A percentile compares a stretch with the other conserved stretches of the same genome.
These are phyloP conservation scores for Debaryomyces udenii DNA, from an alignment of 1,139 yeast genomes.

Conservation along the genomic window DNA sequence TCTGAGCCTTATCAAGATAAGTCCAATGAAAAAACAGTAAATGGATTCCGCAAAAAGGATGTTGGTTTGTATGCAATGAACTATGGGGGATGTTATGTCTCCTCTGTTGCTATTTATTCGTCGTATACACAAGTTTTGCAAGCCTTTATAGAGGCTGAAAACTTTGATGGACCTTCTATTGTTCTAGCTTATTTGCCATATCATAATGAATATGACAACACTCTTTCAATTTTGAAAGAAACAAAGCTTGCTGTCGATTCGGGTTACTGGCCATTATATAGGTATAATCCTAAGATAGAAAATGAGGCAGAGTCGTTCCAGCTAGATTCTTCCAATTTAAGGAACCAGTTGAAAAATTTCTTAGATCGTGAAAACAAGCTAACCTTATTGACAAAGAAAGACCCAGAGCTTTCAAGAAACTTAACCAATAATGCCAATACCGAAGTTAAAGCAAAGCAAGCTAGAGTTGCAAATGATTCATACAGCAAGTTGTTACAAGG, in stretches of 20 bases:
- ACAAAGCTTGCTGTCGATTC: constrained; percentile 89
- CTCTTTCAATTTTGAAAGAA: constrained; percentile 77
- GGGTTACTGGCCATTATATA: constrained; percentile 95
- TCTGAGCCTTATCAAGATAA: constrained; percentile 75
- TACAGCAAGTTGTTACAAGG: constrained; percentile 79
- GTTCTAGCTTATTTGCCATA: constrained; percentile 90
- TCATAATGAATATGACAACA: constrained; percentile 63
- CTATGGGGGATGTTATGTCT: constrained; percentile 87
- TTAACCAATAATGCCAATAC: constrained; percentile 63
- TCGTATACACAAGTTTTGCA: constrained; percentile 92
- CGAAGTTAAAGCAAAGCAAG: constrained; percentile 62
- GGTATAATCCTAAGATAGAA: constrained; percentile 68
- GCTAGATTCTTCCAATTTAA: constrained; percentile 82
- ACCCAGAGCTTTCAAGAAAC: constrained; percentile 79
- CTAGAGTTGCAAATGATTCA: constrained; percentile 73
- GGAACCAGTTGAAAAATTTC: constrained; percentile 75
- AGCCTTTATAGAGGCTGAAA: constrained; percentile 86
- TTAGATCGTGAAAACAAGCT: constrained; percentile 89
- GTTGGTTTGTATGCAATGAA: constrained; percentile 96
- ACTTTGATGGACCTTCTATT: constrained; percentile 86
- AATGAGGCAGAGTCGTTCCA: constrained; percentile 61
- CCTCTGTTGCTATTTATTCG: constrained; percentile 91
- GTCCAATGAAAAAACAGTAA: constrained; percentile 25
- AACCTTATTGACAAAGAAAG: constrained; percentile 68
- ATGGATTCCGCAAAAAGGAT: constrained; percentile 76